Percentiles rank a stretch among this genome's conserved stretches.
Evolutionary conservation across 768 basidiomycete species (phyloP).

Genomic region (Boletus speciosus): DNA sequence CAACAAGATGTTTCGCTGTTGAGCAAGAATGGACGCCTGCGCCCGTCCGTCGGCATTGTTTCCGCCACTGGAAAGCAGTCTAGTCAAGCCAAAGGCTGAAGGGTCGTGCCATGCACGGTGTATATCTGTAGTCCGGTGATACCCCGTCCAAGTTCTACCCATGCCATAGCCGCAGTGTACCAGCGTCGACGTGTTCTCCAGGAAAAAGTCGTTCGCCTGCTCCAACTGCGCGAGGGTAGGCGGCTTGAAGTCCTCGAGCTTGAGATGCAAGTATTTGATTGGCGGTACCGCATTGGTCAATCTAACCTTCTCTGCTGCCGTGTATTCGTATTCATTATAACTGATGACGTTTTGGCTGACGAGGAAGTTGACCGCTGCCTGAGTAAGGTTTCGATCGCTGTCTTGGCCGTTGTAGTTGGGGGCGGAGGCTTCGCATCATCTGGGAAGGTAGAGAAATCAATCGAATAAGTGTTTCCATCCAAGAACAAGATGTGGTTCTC

Average conservation of each 20-base stretch:
- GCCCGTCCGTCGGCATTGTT: constrained; percentile 9
- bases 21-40: constrained; percentile 4
- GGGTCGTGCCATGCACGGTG: background rate
- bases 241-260: constrained; percentile 19
- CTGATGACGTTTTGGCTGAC: constrained; percentile 17
- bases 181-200: constrained; percentile 2
- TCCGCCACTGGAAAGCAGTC: background rate
- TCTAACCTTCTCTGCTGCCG: background rate
- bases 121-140: constrained; percentile 8
- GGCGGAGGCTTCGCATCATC: background rate
- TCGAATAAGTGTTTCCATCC: too few relatives aligned
- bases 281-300: background rate
- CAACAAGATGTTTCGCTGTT: constrained; percentile 1
- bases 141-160: constrained; percentile 8
- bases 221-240: constrained; percentile 17
- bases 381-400: constrained; percentile 13
- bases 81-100: constrained; percentile 4
- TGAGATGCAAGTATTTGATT: constrained; percentile 19
- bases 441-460: too few relatives aligned
- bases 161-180: constrained; percentile 14
- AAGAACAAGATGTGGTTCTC: too few relatives aligned
- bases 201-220: constrained; percentile 15
- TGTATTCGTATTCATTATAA: constrained; percentile 18
- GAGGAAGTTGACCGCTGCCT: constrained; percentile 14
- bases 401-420: constrained; percentile 13